These are phyloP conservation scores for Nannizzia gypsea DNA, from an alignment of 2,329 filamentous ascomycete species.

Conservation along the genomic window DNA sequence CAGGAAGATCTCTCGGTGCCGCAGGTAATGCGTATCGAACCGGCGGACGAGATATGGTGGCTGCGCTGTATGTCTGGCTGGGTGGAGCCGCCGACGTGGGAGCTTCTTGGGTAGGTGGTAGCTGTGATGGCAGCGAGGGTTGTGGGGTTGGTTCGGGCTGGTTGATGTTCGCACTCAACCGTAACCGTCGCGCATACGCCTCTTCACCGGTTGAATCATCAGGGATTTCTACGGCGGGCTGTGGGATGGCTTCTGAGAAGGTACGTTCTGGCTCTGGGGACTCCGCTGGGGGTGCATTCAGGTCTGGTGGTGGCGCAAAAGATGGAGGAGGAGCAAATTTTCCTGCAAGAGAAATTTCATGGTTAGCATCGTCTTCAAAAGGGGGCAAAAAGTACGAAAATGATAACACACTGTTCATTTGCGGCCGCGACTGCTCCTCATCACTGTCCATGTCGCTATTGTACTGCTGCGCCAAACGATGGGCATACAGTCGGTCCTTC, in stretches of 20 bases:
- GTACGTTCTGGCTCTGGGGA: constrained; percentile 10
- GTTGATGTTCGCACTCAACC: constrained; percentile 38
- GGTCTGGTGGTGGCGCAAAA: constrained; percentile 42
- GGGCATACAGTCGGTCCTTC: constrained; percentile 69
- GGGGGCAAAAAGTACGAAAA: constrained; percentile 7
- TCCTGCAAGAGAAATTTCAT: constrained; percentile 20
- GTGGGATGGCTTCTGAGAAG: constrained; percentile 18
- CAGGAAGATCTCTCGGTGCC: constrained; percentile 41
- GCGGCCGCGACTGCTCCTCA: constrained; percentile 34
- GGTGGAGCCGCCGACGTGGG: constrained; percentile 20
- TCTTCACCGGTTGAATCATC: constrained; percentile 57
- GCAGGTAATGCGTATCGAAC: constrained; percentile 56
- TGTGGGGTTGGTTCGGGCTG: constrained; percentile 14
- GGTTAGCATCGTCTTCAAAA: neutral
- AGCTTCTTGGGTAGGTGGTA: constrained; percentile 8
- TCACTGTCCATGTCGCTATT: constrained; percentile 39
- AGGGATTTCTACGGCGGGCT: constrained; percentile 36
- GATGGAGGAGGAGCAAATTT: constrained; percentile 41
- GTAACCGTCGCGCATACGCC: constrained; percentile 52
- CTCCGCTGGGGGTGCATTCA: constrained; percentile 28
- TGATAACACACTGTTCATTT: constrained; percentile 35
- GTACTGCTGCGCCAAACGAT: constrained; percentile 42
- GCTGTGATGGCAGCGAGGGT: neutral
- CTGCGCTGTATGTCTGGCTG: constrained; percentile 29
- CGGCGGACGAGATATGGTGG: constrained; percentile 64